These are phyloP conservation scores for Colletotrichum viniferum DNA, from an alignment of 2,329 filamentous ascomycete species.

Conservation along the genomic window DNA sequence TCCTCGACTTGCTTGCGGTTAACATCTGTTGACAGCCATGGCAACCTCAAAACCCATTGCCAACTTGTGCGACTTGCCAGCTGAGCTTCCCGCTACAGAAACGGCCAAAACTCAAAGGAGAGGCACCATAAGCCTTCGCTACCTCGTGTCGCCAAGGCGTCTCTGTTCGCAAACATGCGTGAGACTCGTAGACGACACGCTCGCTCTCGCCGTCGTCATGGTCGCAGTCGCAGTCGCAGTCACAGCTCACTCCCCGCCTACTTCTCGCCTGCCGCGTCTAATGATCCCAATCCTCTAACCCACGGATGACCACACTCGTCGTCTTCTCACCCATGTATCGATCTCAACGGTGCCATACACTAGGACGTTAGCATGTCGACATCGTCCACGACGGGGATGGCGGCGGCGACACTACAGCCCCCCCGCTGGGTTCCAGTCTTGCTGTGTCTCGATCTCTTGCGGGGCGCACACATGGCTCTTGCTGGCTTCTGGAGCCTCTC, in stretches of 20 bases:
- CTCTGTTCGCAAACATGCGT: background rate
- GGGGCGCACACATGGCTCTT: conserved; percentile 5
- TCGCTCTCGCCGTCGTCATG: background rate
- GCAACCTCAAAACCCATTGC: background rate
- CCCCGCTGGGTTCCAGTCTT: background rate
- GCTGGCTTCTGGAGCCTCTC: background rate
- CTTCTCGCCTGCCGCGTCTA: conserved; percentile 3
- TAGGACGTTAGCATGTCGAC: background rate
- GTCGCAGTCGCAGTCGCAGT: background rate
- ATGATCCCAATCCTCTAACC: background rate
- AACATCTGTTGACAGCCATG: background rate
- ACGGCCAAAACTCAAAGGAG: conserved; percentile 1
- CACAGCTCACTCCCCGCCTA: background rate
- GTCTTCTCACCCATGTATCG: background rate
- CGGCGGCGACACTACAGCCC: background rate
- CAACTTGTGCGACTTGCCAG: background rate
- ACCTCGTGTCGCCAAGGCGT: background rate
- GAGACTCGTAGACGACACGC: background rate
- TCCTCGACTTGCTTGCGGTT: background rate
- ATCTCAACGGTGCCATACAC: background rate
- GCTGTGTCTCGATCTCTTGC: background rate
- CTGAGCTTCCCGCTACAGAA: conserved; percentile 7
- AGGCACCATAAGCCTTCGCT: background rate
- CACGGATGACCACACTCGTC: background rate
- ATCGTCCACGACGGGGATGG: background rate